phyloP scores from a whole-genome alignment of 1,284 basidiomycete genomes.

The Tetrapyrgos nigripes region DNA sequence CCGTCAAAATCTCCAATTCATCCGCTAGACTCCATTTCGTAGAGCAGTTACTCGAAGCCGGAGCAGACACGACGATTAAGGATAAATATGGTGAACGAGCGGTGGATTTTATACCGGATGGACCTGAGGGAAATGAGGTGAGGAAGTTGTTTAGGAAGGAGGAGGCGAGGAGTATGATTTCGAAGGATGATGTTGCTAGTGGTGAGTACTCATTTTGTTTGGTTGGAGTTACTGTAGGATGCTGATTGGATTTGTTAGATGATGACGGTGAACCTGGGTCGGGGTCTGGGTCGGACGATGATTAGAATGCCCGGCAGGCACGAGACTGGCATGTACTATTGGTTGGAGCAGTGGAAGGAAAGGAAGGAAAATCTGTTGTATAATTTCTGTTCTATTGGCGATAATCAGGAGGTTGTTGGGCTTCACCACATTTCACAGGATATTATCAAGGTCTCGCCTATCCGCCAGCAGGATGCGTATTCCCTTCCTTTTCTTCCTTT shows the following conservation, averaged over 20 bases:
- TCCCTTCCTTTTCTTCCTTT: no score
- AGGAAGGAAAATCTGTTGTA: no score
- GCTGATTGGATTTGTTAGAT: conserved; percentile 27
- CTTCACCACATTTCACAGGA: no score
- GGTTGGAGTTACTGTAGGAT: background rate
- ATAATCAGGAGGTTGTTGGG: no score
- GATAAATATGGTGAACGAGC: conserved; percentile 73
- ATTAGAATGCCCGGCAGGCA: no score
- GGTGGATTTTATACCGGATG: conserved; percentile 60
- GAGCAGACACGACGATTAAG: conserved; percentile 75
- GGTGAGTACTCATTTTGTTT: conserved; percentile 34
- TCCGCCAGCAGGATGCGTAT: no score
- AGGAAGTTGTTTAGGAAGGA: conserved; percentile 56
- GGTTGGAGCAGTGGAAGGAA: no score
- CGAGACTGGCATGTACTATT: no score
- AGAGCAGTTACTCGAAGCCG: conserved; percentile 76
- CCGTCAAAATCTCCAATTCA: conserved; percentile 66
- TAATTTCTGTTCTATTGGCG: no score
- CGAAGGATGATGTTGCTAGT: conserved; percentile 48
- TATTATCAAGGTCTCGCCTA: no score
- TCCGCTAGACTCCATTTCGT: conserved; percentile 63
- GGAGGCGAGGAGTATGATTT: conserved; percentile 46
- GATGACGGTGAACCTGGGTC: conserved; percentile 41
- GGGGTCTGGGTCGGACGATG: conserved; percentile 42
- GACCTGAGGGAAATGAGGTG: conserved; percentile 57